Percentiles rank a stretch among this genome's conserved stretches.
phyloP scores from a whole-genome alignment of 352 stramenopile genomes.

The Ochromonadaceae sp. region DNA sequence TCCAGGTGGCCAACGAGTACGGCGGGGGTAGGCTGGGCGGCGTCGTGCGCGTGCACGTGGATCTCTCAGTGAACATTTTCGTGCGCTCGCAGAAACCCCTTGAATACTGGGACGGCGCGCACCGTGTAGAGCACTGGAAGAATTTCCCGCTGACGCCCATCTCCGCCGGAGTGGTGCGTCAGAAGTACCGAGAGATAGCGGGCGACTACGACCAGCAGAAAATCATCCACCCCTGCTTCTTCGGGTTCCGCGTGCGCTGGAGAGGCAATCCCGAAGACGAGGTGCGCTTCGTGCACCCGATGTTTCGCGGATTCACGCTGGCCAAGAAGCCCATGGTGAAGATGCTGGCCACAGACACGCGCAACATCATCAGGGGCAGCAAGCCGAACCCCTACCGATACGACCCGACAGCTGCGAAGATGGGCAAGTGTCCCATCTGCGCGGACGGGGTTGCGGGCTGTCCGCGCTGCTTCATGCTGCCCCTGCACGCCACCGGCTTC shows the following conservation, averaged over 20 bases:
- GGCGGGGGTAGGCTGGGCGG: not conserved
- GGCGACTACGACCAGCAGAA: slow-evolving; percentile 7
- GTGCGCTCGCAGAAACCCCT: not conserved
- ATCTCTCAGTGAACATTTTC: slow-evolving; percentile 11
- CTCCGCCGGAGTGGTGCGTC: not conserved
- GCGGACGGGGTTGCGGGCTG: not conserved
- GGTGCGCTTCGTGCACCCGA: slow-evolving; percentile 4
- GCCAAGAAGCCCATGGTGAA: not conserved
- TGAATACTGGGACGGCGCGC: not conserved
- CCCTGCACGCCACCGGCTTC: not conserved
- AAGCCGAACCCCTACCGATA: not conserved
- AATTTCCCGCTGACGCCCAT: slow-evolving; percentile 6
- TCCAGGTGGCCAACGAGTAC: slow-evolving; percentile 8
- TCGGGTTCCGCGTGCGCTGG: slow-evolving; percentile 1
- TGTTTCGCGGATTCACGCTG: not conserved
- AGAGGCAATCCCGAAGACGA: slow-evolving; percentile 5
- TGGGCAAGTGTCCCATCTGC: slow-evolving; percentile 4
- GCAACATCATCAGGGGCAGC: not conserved
- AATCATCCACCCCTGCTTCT: not conserved
- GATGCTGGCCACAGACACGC: not conserved
- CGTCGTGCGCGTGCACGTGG: not conserved
- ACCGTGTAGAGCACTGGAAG: slow-evolving; percentile 5
- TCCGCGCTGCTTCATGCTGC: slow-evolving; percentile 12
- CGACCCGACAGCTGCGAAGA: not conserved
- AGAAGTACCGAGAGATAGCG: slow-evolving; percentile 5